A percentile compares a stretch with the other conserved stretches of the same genome.
These are phyloP conservation scores for Wilcoxina mikolae DNA, from an alignment of 495 filamentous ascomycete species.

Conservation along the genomic window DNA sequence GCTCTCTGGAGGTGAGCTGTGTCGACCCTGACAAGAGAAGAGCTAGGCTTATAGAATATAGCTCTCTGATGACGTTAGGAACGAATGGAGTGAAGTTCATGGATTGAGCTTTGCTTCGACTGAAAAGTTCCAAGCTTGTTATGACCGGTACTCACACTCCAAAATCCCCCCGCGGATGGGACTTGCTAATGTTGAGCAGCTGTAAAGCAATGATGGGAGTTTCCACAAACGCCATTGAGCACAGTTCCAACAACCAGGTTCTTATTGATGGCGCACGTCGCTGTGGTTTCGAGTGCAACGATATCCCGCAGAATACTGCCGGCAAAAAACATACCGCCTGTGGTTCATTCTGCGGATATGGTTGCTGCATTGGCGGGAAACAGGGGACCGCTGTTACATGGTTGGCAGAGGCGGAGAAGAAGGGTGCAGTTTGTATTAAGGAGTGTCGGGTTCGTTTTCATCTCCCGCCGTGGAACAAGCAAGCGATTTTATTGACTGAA, in stretches of 20 bases:
- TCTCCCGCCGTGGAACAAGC: too few species aligned
- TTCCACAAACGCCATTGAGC: not conserved
- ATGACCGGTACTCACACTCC: too few species aligned
- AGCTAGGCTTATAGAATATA: too few species aligned
- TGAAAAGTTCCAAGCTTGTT: not conserved
- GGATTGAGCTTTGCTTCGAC: not conserved
- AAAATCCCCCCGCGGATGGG: too few species aligned
- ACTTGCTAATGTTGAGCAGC: too few species aligned
- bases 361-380: constrained; percentile 40
- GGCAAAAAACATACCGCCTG: not conserved
- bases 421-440: constrained; percentile 64
- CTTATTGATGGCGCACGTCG: not conserved
- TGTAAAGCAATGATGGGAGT: too few species aligned
- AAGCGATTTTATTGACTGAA: too few species aligned
- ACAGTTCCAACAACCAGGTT: not conserved
- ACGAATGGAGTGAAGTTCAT: constrained; percentile 59
- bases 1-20: not conserved
- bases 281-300: not conserved
- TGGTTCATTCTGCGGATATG: not conserved
- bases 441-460: too few species aligned
- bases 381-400: constrained; percentile 52
- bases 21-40: too few species aligned
- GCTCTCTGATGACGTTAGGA: constrained; percentile 37
- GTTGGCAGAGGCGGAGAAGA: constrained; percentile 58
- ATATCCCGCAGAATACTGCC: not conserved